These are phyloP conservation scores for Cyclotella choctawhatcheeana DNA, from an alignment of 108 stramenopile species.

Conservation along the genomic window DNA sequence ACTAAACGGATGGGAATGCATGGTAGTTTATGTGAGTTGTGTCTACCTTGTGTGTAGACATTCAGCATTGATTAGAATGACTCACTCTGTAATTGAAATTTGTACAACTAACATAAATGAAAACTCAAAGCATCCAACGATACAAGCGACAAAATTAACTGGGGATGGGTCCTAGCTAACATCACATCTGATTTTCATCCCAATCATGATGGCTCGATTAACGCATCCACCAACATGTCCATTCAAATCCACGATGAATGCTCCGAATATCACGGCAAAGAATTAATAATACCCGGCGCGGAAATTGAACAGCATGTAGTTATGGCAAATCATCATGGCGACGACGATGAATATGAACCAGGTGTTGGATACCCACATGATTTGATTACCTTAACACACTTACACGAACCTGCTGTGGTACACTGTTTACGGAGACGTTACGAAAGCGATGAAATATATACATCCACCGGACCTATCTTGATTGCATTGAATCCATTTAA, in stretches of 20 bases:
- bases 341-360: slow-evolving; percentile 21
- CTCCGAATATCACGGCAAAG: slow-evolving; percentile 20
- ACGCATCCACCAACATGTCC: slow-evolving; percentile 8
- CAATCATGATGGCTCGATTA: slow-evolving; percentile 11
- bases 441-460: slow-evolving; percentile 85
- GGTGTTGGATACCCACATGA: slow-evolving; percentile 54
- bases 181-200: slow-evolving; percentile 13
- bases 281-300: slow-evolving; percentile 22
- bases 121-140: background rate
- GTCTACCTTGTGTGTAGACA: background rate
- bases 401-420: slow-evolving; percentile 88
- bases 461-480: slow-evolving; percentile 92
- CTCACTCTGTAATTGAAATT: background rate
- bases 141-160: slow-evolving; percentile 31
- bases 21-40: slow-evolving; percentile 14
- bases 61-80: background rate
- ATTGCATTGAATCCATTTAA: slow-evolving; percentile 96
- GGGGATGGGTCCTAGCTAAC: slow-evolving; percentile 45
- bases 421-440: slow-evolving; percentile 86
- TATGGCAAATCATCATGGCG: slow-evolving; percentile 41
- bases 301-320: slow-evolving; percentile 32
- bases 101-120: background rate
- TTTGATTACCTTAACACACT: slow-evolving; percentile 74
- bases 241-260: slow-evolving; percentile 29
- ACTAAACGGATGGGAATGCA: slow-evolving; percentile 7